A percentile compares a stretch with the other conserved stretches of the same genome.
Conservation (phyloP, 768 basidiomycete genomes). For the Cyathus striatus region DNA sequence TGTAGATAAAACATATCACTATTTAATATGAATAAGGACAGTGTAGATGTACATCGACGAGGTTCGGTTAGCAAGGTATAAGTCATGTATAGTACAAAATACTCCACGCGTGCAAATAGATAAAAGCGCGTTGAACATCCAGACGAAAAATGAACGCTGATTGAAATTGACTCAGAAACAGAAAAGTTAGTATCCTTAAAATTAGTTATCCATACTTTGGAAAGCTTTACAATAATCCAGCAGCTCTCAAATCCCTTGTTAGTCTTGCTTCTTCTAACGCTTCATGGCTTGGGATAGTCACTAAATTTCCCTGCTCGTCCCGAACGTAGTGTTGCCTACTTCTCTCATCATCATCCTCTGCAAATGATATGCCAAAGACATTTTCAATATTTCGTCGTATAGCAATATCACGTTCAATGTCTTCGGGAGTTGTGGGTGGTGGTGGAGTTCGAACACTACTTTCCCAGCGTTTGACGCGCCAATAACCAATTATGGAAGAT, state of each 20-base stretch:
- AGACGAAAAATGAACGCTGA: too few relatives aligned
- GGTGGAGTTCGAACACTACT: slow-evolving; percentile 49
- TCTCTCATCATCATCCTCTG: slow-evolving; percentile 21
- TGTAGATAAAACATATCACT: too few relatives aligned
- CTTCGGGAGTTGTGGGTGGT: slow-evolving; percentile 35
- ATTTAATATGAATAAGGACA: not conserved
- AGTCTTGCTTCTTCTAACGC: slow-evolving; percentile 40
- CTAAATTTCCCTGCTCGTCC: slow-evolving; percentile 18
- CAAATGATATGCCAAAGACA: slow-evolving; percentile 45
- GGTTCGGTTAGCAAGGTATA: not conserved
- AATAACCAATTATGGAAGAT: slow-evolving; percentile 76
- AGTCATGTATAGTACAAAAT: not conserved
- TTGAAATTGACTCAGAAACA: too few relatives aligned
- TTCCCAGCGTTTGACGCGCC: slow-evolving; percentile 86
- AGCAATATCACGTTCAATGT: slow-evolving; percentile 44
- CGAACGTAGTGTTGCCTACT: not conserved
- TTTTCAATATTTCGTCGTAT: slow-evolving; percentile 46
- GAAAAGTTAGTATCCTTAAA: too few relatives aligned
- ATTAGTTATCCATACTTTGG: too few relatives aligned
- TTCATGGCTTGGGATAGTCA: slow-evolving; percentile 8
- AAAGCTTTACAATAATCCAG: slow-evolving; percentile 43
- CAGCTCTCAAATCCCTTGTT: slow-evolving; percentile 42
- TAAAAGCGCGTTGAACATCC: too few relatives aligned
- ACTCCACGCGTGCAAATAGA: not conserved
- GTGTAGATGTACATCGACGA: not conserved